Evolutionary conservation across 805 yeast genomes (phyloP).

Genomic region (Metschnikowia lunata): DNA sequence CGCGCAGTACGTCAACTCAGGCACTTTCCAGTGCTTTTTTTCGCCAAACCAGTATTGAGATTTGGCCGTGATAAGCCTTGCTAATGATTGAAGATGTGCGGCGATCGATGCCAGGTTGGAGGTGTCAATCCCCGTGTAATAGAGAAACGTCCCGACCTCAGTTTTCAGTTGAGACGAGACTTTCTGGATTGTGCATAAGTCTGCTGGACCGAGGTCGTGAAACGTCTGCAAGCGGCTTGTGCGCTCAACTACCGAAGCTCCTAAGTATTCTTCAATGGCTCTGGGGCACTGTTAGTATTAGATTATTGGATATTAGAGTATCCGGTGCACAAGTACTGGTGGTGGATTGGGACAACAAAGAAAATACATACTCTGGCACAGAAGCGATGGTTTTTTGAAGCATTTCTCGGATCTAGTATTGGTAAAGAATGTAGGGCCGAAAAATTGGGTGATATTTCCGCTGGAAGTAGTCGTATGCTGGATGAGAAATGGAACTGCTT

Average conservation of each 20-base stretch:
- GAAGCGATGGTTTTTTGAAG: slow-evolving; percentile 35
- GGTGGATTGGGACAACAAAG: neutral
- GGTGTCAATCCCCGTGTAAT: slow-evolving; percentile 72
- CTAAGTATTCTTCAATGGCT: slow-evolving; percentile 52
- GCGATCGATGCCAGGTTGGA: slow-evolving; percentile 75
- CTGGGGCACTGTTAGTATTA: slow-evolving; percentile 9
- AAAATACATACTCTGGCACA: slow-evolving; percentile 33
- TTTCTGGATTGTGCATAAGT: slow-evolving; percentile 50
- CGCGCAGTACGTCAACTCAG: slow-evolving; percentile 64
- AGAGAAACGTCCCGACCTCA: slow-evolving; percentile 66
- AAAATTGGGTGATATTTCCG: too few species aligned
- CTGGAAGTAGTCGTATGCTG: too few species aligned
- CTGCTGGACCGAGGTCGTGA: slow-evolving; percentile 71
- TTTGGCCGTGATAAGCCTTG: slow-evolving; percentile 54
- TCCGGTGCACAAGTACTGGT: neutral
- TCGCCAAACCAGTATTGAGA: slow-evolving; percentile 80
- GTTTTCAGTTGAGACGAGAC: slow-evolving; percentile 39
- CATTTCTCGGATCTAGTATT: slow-evolving; percentile 16
- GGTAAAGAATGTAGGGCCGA: too few species aligned
- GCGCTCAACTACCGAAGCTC: slow-evolving; percentile 60
- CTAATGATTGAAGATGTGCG: slow-evolving; percentile 63
- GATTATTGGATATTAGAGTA: slow-evolving; percentile 16
- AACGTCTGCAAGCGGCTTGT: slow-evolving; percentile 55
- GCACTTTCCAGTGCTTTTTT: slow-evolving; percentile 62
- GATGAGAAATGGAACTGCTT: neutral